These are phyloP conservation scores for Leptographium radiaticola DNA, from an alignment of 2,329 filamentous ascomycete species.

Conservation along the genomic window DNA sequence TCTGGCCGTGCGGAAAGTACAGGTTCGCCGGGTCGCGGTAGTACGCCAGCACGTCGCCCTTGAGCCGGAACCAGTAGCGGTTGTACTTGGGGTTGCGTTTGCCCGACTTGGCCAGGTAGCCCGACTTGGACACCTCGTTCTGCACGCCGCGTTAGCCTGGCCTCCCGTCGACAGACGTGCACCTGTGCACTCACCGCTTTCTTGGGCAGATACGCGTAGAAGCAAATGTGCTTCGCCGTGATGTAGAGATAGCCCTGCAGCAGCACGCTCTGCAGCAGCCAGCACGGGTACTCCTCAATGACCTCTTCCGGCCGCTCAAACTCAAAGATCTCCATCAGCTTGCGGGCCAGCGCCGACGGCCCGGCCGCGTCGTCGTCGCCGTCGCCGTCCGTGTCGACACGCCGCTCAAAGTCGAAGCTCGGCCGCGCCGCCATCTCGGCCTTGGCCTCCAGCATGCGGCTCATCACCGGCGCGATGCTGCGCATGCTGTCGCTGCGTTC, in stretches of 20 bases:
- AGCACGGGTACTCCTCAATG: slow-evolving; percentile 86
- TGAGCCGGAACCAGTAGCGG: slow-evolving; percentile 86
- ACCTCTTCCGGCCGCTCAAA: slow-evolving; percentile 76
- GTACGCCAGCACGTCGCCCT: slow-evolving; percentile 85
- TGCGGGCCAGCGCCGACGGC: slow-evolving; percentile 50
- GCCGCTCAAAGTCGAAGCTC: slow-evolving; percentile 40
- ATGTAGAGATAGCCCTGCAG: slow-evolving; percentile 95
- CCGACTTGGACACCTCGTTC: slow-evolving; percentile 69
- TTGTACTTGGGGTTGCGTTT: slow-evolving; percentile 78
- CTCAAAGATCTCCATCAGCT: slow-evolving; percentile 72
- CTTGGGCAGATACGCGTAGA: slow-evolving; percentile 93
- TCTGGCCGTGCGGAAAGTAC: slow-evolving; percentile 84
- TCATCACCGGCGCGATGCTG: slow-evolving; percentile 58
- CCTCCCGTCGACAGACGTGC: background rate
- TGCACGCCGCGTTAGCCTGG: slow-evolving; percentile 18
- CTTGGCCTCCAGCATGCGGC: slow-evolving; percentile 61
- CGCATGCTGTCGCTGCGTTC: slow-evolving; percentile 20
- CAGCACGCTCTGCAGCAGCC: slow-evolving; percentile 80
- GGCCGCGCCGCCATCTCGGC: slow-evolving; percentile 47
- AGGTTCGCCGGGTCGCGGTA: slow-evolving; percentile 71
- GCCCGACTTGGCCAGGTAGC: slow-evolving; percentile 78
- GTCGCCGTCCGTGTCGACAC: background rate
- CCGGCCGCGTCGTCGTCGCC: slow-evolving; percentile 19
- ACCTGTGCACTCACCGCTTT: slow-evolving; percentile 59
- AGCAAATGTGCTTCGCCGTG: slow-evolving; percentile 84